phyloP scores from a whole-genome alignment of 2,329 filamentous ascomycete species.

The Arthrobotrys conoides region DNA sequence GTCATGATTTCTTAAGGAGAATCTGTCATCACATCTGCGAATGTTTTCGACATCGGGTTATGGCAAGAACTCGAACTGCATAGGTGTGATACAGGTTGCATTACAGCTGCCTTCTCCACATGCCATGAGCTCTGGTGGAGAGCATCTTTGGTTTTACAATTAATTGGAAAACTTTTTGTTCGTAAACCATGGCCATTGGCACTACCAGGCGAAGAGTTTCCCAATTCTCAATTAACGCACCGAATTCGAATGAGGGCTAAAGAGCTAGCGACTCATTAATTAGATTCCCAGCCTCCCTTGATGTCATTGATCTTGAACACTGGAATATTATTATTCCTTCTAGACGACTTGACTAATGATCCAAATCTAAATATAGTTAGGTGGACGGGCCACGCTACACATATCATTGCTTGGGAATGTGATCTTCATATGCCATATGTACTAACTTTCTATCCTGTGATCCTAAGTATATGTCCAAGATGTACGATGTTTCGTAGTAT shows the following conservation, averaged over 20 bases:
- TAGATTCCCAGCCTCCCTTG: slow-evolving; percentile 17
- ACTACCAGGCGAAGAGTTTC: neutral
- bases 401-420: slow-evolving; percentile 23
- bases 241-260: no score
- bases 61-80: slow-evolving; percentile 14
- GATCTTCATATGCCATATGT: slow-evolving; percentile 9
- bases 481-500: slow-evolving; percentile 16
- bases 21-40: slow-evolving; percentile 20
- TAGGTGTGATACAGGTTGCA: slow-evolving; percentile 48
- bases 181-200: neutral
- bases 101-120: slow-evolving; percentile 47
- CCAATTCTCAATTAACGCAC: neutral
- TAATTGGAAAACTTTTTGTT: neutral
- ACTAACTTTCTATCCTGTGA: neutral
- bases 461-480: slow-evolving; percentile 3
- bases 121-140: slow-evolving; percentile 29
- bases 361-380: slow-evolving; percentile 34
- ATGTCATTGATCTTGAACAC: slow-evolving; percentile 2
- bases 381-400: slow-evolving; percentile 18
- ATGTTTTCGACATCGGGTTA: slow-evolving; percentile 16
- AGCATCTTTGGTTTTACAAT: slow-evolving; percentile 6
- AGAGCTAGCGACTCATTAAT: neutral
- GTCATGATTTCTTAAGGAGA: slow-evolving; percentile 28
- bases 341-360: slow-evolving; percentile 18
- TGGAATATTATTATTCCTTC: neutral